Evolutionary conservation across 495 filamentous ascomycete genomes (phyloP), one percentile per base, ranked within the genome.

Genomic region (Aspergillus steynii): DNA sequence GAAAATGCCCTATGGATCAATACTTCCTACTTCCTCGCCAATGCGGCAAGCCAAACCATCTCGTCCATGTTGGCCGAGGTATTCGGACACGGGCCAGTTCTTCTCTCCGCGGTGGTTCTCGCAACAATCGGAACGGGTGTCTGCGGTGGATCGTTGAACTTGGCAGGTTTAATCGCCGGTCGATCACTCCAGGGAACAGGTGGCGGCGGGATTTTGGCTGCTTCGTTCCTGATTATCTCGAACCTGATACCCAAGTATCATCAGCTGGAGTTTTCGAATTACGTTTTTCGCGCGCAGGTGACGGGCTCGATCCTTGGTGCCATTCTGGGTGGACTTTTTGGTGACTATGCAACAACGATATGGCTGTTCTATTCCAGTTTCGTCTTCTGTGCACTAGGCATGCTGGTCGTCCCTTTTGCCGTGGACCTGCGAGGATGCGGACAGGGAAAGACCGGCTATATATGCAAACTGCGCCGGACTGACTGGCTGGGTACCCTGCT

Each of bases 111-210:
- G 5, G 66, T 82, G 0, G 63, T 81, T 1, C 72, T 86, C 49
- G 86, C 89, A 61, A 79, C 78, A 8, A 76, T 77, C 20, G 88
- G 88, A 0, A 82, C 86, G 1, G 79, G 89, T 4, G 71, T 89
- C 28, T 82, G 81, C 51, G 85, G 80, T 4, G 71, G 88, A 5
- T 82, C 88, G 0, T 76, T 82, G 55, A 81, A 82, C 63, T 85
- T 92, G 52, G 77, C 77, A 6, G 68, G 83, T 27, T 76, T 93
- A 42, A 78, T 92, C 26, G 74, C 86, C 48, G 88, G 89, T 6
- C 82, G 90, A 26, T 76, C 82, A 3, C 73, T 92, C 14, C 90
- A 92, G 56, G 90, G 90, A 25, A 74, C 89, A n/a, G 90, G 89
- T 27, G 88, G 87, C 25, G 89, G 90, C 26, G 89, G 89, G 1